Conservation (phyloP, 2,329 filamentous ascomycete species). For the Verticillium longisporum region DNA sequence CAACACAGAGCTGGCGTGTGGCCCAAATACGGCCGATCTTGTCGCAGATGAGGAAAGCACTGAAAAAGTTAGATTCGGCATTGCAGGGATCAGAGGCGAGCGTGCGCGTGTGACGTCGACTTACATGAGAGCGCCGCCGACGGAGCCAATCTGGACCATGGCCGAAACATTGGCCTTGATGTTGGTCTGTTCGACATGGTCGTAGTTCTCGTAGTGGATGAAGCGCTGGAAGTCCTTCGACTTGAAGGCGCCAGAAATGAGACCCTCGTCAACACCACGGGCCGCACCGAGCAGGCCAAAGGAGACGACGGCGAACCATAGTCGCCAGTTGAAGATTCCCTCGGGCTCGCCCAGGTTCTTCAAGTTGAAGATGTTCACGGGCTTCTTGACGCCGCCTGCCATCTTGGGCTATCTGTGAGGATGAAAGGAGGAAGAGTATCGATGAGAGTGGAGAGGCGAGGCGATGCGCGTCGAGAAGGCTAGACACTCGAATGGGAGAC, state of each 20-base stretch:
- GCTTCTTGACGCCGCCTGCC: conserved; percentile 47
- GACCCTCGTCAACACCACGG: conserved; percentile 72
- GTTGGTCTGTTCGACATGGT: conserved; percentile 49
- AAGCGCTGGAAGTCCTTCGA: conserved; percentile 55
- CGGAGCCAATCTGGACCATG: conserved; percentile 76
- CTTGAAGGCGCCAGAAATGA: conserved; percentile 67
- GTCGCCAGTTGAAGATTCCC: conserved; percentile 68
- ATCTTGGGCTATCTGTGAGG: conserved; percentile 21
- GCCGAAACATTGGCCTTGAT: conserved; percentile 71
- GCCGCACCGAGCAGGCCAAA: conserved; percentile 73
- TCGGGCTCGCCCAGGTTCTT: conserved; percentile 59
- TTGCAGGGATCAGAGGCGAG: not conserved
- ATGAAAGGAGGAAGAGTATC: not conserved
- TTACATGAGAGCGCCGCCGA: conserved; percentile 59
- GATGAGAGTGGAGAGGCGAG: not conserved
- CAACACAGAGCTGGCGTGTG: conserved; percentile 46
- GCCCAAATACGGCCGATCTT: conserved; percentile 57
- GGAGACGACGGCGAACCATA: conserved; percentile 70
- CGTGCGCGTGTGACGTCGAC: conserved; percentile 3
- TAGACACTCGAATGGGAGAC: not conserved
- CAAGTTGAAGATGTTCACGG: conserved; percentile 57
- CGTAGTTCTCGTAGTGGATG: conserved; percentile 51
- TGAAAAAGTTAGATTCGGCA: conserved; percentile 16
- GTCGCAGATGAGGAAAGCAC: conserved; percentile 53
- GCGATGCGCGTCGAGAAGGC: not conserved